Evolutionary conservation across 192 early-diverging fungal species (phyloP), one percentile per base, ranked within the genome.

Genomic region (Jimgerdemannia lactiflua): DNA sequence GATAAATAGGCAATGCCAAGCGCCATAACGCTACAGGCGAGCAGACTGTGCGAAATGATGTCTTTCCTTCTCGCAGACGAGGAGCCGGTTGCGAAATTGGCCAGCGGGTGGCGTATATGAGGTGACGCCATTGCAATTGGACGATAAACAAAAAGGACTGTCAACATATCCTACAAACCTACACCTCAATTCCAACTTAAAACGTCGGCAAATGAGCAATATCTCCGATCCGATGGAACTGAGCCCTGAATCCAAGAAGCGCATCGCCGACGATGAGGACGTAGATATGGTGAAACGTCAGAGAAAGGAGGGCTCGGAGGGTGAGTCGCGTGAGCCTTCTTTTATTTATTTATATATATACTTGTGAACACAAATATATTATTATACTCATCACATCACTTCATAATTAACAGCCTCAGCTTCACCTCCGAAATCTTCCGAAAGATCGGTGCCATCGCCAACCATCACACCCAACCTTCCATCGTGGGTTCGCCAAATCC

Each of bases 401-500:
- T 19, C 69, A 9, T 59, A 59, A 71, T 71, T 69, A 40, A 65
- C 17, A 43, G 18, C 69, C 39, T n/a, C 18, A 3, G 6, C 59
- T 44, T 20, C 29, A 43, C 4, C 20, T 43, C 11, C 59, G 17
- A 39, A 71, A n/a, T 29, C 70, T 42, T 4, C 39, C n/a, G 20
- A 29, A 3, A 71, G 20, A 71, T 44, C 14, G 39, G 43, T 4
- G 42, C 42, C 59, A 20, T 44, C 59, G 7, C 39, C 9, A 14
- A 42, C n/a, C 43, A 71, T 54, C 20, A 54, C 9, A 42, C 70
- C 59, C 59, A 20, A 20, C 20, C 43, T 42, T 14, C 43, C 20
- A 71, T 43, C 7, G 8, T 71, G 7, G 29, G 19, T 42, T 17
- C 20, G 43, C 39, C 19, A 65, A 49, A 78, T 75, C 9, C 67